phyloP scores from a whole-genome alignment of 495 filamentous ascomycete genomes.

The Astrothelium subdiscretum region DNA sequence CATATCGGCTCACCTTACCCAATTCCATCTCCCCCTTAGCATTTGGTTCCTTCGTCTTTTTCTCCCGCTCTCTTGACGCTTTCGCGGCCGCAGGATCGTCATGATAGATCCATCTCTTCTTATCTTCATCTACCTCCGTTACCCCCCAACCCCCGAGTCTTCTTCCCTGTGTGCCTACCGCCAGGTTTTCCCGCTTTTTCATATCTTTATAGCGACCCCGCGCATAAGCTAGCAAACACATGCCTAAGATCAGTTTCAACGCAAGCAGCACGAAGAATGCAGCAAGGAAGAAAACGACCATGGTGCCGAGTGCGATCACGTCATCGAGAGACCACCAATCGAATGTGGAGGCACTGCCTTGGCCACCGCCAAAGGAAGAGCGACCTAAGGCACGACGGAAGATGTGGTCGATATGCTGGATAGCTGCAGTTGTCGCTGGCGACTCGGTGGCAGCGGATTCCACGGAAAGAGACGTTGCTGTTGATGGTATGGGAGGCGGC shows the following conservation, averaged over 20 bases:
- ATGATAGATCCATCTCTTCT: conserved; percentile 73
- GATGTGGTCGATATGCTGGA: conserved; percentile 63
- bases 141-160: conserved; percentile 71
- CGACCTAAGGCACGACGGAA: conserved; percentile 60
- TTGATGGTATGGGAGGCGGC: conserved; percentile 60
- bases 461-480: conserved; percentile 51
- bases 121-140: conserved; percentile 80
- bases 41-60: conserved; percentile 44
- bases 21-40: conserved; percentile 37
- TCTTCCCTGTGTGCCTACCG: conserved; percentile 53
- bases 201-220: conserved; percentile 67
- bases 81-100: conserved; percentile 65
- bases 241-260: conserved; percentile 73
- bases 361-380: conserved; percentile 46
- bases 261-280: conserved; percentile 68
- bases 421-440: conserved; percentile 56
- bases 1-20: conserved; percentile 67
- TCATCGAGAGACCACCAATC: conserved; percentile 43
- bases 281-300: conserved; percentile 67
- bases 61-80: conserved; percentile 58
- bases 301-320: conserved; percentile 55
- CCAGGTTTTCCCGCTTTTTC: conserved; percentile 54
- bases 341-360: conserved; percentile 27
- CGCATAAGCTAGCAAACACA: conserved; percentile 63
- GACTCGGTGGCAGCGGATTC: conserved; percentile 39